Conservation (phyloP, 352 stramenopile species). For the Phytophthora chlamydospora region DNA sequence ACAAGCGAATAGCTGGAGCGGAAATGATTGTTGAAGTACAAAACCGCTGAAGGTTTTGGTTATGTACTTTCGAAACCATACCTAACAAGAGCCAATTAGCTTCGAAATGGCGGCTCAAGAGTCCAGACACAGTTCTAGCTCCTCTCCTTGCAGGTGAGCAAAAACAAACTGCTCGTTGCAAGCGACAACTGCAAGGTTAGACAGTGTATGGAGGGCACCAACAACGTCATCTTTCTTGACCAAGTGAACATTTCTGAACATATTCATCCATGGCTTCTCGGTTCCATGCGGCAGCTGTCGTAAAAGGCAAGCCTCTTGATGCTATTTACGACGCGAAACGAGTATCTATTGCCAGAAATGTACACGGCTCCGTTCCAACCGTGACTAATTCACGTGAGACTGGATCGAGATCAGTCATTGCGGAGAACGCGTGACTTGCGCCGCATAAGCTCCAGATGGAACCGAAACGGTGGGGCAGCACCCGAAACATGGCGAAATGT, state of each 20-base stretch:
- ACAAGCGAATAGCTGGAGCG: constrained; percentile 32
- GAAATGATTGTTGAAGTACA: constrained; percentile 15
- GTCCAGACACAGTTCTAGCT: background rate
- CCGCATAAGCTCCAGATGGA: background rate
- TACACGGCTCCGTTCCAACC: too few relatives aligned
- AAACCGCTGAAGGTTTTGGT: constrained; percentile 27
- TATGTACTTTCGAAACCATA: constrained; percentile 10
- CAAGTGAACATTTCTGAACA: background rate
- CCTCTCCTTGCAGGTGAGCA: background rate
- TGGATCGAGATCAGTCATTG: too few relatives aligned
- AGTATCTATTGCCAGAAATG: too few relatives aligned
- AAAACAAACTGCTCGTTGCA: background rate
- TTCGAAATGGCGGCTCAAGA: constrained; percentile 2
- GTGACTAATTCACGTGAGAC: too few relatives aligned
- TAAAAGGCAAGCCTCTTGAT: too few relatives aligned
- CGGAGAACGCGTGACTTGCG: constrained; percentile 8
- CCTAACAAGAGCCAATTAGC: constrained; percentile 1
- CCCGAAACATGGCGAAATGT: background rate
- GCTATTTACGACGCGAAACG: too few relatives aligned
- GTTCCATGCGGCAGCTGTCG: too few relatives aligned
- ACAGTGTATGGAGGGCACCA: constrained; percentile 6
- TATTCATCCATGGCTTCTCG: constrained; percentile 13
- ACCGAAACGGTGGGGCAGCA: background rate
- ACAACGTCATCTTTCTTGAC: constrained; percentile 5
- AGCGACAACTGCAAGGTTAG: background rate